phyloP scores from a whole-genome alignment of 441 rosid species.

The Pelargonium myrrhifolium region DNA sequence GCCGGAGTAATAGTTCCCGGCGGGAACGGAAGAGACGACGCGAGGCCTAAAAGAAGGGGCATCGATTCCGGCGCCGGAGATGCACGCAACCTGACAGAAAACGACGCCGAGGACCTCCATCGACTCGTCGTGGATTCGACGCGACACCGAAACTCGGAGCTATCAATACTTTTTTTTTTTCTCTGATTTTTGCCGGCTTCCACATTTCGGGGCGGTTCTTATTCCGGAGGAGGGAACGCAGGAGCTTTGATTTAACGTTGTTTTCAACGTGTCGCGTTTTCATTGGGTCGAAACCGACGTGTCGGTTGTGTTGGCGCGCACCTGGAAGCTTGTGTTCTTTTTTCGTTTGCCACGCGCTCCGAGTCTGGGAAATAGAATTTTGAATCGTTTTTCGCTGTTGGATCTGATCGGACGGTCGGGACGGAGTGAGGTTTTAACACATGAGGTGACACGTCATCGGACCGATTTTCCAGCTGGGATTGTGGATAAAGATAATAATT shows the following conservation, averaged over 20 bases:
- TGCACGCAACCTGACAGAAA: slow-evolving; percentile 25
- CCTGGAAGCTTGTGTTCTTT: not conserved
- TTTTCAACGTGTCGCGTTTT: slow-evolving; percentile 8
- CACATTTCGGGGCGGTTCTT: not conserved
- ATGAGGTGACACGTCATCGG: not conserved
- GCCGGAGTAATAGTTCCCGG: not conserved
- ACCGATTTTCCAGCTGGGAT: not conserved
- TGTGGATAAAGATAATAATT: not conserved
- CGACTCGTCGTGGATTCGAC: not conserved
- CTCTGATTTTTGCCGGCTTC: not conserved
- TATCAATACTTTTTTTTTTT: not conserved
- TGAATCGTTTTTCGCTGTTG: not conserved
- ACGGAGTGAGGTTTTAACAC: not conserved
- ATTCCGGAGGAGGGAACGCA: not conserved
- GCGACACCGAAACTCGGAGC: not conserved
- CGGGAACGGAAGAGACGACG: not conserved
- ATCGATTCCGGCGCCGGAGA: slow-evolving; percentile 22
- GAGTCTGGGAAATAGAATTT: not conserved
- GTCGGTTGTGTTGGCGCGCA: not conserved
- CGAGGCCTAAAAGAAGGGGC: not conserved
- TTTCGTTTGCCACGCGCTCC: slow-evolving; percentile 3
- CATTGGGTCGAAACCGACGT: not conserved
- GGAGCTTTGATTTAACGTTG: not conserved
- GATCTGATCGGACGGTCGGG: not conserved
- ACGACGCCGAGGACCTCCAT: slow-evolving; percentile 35